phyloP scores from a whole-genome alignment of 768 basidiomycete genomes.

The Tylopilus plumbeoviolaceoides region DNA sequence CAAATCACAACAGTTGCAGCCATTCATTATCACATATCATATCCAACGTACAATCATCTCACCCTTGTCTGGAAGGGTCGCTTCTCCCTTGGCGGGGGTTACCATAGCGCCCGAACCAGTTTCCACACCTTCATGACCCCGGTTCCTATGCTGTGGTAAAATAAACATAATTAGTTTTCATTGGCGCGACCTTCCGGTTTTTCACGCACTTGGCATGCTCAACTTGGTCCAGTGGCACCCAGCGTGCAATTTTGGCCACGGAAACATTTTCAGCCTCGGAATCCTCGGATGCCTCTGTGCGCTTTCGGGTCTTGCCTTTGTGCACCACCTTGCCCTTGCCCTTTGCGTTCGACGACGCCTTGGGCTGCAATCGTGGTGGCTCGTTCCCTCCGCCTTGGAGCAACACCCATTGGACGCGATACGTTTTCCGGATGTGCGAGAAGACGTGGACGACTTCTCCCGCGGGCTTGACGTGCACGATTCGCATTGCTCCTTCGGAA shows the following conservation, averaged over 20 bases:
- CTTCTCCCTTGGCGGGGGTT: neutral
- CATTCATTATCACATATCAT: neutral
- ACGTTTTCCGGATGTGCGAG: conserved; percentile 88
- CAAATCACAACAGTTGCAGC: no score
- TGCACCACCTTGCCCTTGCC: conserved; percentile 1
- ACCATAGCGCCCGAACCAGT: conserved; percentile 36
- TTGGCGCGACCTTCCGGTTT: neutral
- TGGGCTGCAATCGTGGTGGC: conserved; percentile 35
- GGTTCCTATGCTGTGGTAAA: conserved; percentile 56
- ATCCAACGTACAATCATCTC: neutral
- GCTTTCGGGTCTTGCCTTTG: conserved; percentile 15
- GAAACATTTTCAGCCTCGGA: conserved; percentile 7
- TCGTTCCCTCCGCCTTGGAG: conserved; percentile 50
- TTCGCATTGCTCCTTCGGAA: conserved; percentile 18
- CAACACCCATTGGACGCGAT: conserved; percentile 68
- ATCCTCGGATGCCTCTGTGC: conserved; percentile 7
- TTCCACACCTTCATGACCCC: conserved; percentile 76
- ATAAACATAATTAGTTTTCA: neutral
- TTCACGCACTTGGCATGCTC: conserved; percentile 55
- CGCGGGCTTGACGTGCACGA: conserved; percentile 46
- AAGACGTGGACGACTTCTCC: conserved; percentile 79
- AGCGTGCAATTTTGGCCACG: conserved; percentile 32
- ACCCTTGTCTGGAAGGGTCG: neutral
- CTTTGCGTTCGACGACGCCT: conserved; percentile 10
- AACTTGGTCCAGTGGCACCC: conserved; percentile 56